Base-by-base conservation (phyloP, 208 protist species). In the Trypanosoma caninum region DNA sequence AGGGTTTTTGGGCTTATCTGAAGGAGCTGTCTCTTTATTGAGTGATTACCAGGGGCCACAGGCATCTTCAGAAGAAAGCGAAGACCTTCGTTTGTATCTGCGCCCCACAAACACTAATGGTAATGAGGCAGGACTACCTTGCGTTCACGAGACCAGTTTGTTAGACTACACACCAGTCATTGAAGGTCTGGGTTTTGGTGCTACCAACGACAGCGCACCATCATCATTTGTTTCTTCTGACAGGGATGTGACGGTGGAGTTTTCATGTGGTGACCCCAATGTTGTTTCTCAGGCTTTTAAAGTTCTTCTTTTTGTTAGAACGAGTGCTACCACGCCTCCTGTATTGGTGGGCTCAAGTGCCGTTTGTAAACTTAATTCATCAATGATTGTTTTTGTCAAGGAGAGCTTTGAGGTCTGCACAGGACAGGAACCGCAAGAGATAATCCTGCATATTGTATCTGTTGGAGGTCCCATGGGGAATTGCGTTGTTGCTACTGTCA, bases 371-470 rank as follows among this genome's bases (percentile, higher is more conserved):
- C 59, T 93, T 35, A 89, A 71, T 27, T 33, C 76, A 0, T 50
- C 76, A 28, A 78, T 80, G 20, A 64, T 79, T 0, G 41, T 84
- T 41, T 87, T 87, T 48, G 79, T 84, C 67, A 93, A 93, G 38
- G 87, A 93, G 51, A 88, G 80, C 22, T 93, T 93, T 65, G 87
- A 93, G 51, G 44, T 93, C n/a, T 73, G 74, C 35, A 66, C 80
- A 16, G 33, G 72, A 61, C 68, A 75, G 23, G 82, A 89, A 61
- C 82, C 78, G n/a, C 56, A 69, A 44, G 87, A 93, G 68, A 74
- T 93, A 23, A 54, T 93, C 10, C 71, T 93, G 16, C 87, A 93
- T 60, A 53, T 93, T 57, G 70, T 93, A n/a, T 74, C 76, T 14
- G 74, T 85, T 27, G 65, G 65, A 11, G 54, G 65, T 14, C 50